Evolutionary conservation across 805 yeast species (phyloP), one percentile per base, ranked within the genome.

Genomic region (Pichia eremophila): DNA sequence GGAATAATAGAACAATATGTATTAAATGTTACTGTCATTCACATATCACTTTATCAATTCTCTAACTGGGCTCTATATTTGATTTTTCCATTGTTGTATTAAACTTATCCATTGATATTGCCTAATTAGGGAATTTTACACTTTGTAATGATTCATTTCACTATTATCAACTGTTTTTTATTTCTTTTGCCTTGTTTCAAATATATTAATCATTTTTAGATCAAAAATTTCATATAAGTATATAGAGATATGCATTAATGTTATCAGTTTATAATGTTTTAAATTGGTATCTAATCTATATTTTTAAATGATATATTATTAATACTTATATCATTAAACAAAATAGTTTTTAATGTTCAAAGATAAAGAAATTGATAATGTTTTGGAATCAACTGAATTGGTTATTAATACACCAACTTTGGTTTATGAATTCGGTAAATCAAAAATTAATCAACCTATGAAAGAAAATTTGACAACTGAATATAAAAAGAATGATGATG

Each of bases 51-150:
- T 22, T 22, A 22, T 22, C 25, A 22, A 22, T 22, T 22, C 4
- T 22, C 25, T 22, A 22, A 22, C 4, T 22, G 25, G 25, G 25
- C 25, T 22, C 6, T 22, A 22, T 5, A 22, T 5, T 4, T 5
- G 6, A 22, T 22, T 29, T 29, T 29, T 7, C 14, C 5, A 10
- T 7, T 2, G 7, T 6, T 14, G 36, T 22, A 6, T 38, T 8
- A 9, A 14, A 40, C 12, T 11, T n/a, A 12, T 19, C 29, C 45
- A 48, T 48, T 48, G 51, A 28, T 6, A 15, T 10, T 29, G 29
- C 51, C 47, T 37, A 41, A 43, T 39, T 8, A 41, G 51, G 51
- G 3, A 48, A 48, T 41, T 41, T 18, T 17, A 4, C 36, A 19
- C 3, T 37, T 28, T 42, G 28, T 40, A 19, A 47, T 40, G 25